Percentiles rank a stretch among this genome's conserved stretches.
phyloP scores from a whole-genome alignment of 2,329 filamentous ascomycete genomes.

The Fusarium siculi region DNA sequence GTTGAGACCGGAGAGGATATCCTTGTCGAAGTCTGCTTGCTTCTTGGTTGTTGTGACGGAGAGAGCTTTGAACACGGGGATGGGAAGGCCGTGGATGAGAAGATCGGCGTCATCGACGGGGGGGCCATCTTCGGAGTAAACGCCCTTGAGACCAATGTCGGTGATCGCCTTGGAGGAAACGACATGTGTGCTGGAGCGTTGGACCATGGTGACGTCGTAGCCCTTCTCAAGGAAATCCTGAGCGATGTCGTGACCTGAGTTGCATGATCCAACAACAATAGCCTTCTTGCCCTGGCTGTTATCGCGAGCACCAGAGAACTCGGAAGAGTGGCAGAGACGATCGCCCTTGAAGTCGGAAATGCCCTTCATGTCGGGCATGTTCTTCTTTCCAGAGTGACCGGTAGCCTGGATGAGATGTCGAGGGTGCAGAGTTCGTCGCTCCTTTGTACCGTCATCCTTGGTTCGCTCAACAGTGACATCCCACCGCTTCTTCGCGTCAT shows the following conservation, averaged over 20 bases:
- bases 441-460: slow-evolving; percentile 57
- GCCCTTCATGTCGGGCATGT: slow-evolving; percentile 67
- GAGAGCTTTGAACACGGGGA: slow-evolving; percentile 68
- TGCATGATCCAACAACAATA: slow-evolving; percentile 74
- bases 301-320: slow-evolving; percentile 64
- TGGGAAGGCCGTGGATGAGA: slow-evolving; percentile 66
- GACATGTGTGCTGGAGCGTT: slow-evolving; percentile 73
- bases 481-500: slow-evolving; percentile 63
- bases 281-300: slow-evolving; percentile 66
- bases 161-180: slow-evolving; percentile 65
- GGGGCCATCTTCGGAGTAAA: slow-evolving; percentile 64
- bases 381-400: slow-evolving; percentile 74
- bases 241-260: slow-evolving; percentile 75
- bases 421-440: slow-evolving; percentile 67
- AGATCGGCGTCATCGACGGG: slow-evolving; percentile 75
- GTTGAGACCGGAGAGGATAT: slow-evolving; percentile 56
- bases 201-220: slow-evolving; percentile 75
- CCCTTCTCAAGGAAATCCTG: slow-evolving; percentile 75
- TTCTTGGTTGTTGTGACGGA: slow-evolving; percentile 57
- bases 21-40: slow-evolving; percentile 51
- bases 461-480: slow-evolving; percentile 63
- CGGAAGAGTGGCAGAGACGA: slow-evolving; percentile 70
- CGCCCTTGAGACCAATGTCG: slow-evolving; percentile 62
- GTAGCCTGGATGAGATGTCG: slow-evolving; percentile 74
- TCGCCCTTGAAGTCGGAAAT: slow-evolving; percentile 67